phyloP scores from a whole-genome alignment of 805 yeast genomes.

The Wickerhamomyces chambardii region DNA sequence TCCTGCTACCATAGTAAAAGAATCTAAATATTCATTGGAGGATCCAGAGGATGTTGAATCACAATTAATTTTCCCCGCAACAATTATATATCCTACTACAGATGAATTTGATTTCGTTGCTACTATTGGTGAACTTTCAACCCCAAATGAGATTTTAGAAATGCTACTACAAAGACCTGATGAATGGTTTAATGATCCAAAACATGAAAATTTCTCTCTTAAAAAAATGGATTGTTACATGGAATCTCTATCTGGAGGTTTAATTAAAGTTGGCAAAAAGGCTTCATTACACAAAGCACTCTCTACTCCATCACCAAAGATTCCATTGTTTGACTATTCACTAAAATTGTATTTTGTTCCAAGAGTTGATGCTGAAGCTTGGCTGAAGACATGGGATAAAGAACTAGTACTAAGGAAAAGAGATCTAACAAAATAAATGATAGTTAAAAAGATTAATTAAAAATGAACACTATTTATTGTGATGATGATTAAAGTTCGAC shows the following conservation, averaged over 20 bases:
- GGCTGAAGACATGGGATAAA: conserved; percentile 66
- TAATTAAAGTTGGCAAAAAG: conserved; percentile 79
- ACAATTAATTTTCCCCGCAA: conserved; percentile 73
- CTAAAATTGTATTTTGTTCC: conserved; percentile 76
- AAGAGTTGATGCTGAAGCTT: conserved; percentile 48
- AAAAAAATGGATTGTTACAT: conserved; percentile 62
- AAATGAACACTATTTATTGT: too few relatives aligned
- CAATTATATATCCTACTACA: conserved; percentile 72
- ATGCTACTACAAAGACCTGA: conserved; percentile 57
- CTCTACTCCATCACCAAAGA: conserved; percentile 48
- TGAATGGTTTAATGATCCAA: conserved; percentile 54
- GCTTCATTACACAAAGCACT: conserved; percentile 56
- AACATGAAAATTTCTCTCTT: conserved; percentile 48
- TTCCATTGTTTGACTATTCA: conserved; percentile 71
- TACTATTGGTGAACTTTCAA: conserved; percentile 61
- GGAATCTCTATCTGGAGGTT: conserved; percentile 80
- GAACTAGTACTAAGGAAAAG: conserved; percentile 45
- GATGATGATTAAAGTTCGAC: too few relatives aligned
- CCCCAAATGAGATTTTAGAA: conserved; percentile 55
- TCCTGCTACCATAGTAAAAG: conserved; percentile 49
- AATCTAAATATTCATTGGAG: conserved; percentile 48
- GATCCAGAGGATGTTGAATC: conserved; percentile 63
- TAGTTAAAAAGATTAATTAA: too few relatives aligned
- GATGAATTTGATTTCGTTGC: conserved; percentile 80
- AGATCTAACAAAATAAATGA: too few relatives aligned